Evolutionary conservation across 306 rosid genomes (phyloP).

Genomic region (Prunus mongolica): DNA sequence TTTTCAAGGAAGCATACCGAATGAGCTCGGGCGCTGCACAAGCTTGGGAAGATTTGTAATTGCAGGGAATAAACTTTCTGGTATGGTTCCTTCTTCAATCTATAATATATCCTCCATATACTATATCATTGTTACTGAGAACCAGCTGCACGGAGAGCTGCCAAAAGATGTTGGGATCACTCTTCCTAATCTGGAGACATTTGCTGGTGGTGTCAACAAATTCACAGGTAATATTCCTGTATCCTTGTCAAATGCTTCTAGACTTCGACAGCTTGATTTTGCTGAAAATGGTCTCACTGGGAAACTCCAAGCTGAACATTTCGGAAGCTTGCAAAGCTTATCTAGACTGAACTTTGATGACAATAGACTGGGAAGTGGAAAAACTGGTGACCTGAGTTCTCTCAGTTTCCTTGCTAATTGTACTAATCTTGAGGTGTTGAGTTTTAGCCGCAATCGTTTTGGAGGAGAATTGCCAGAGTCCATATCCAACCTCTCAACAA

Average conservation of each 20-base stretch:
- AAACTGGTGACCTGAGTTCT: conserved; percentile 22
- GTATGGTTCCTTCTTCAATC: conserved; percentile 33
- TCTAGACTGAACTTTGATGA: conserved; percentile 20
- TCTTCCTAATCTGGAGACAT: conserved; percentile 40
- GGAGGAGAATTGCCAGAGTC: conserved; percentile 33
- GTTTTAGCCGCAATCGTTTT: conserved; percentile 3
- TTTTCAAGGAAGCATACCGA: conserved; percentile 38
- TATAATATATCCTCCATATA: conserved; percentile 39
- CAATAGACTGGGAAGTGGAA: conserved; percentile 33
- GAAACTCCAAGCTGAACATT: conserved; percentile 23
- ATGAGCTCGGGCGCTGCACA: conserved; percentile 29
- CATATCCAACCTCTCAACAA: conserved; percentile 27
- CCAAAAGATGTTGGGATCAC: conserved; percentile 42
- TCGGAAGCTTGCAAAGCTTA: conserved; percentile 35
- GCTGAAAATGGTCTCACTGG: conserved; percentile 33
- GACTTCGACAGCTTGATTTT: conserved; percentile 36
- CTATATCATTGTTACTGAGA: conserved; percentile 26
- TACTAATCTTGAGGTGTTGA: conserved; percentile 22
- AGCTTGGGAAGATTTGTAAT: conserved; percentile 15
- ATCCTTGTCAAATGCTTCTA: conserved; percentile 43
- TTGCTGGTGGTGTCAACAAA: conserved; percentile 33
- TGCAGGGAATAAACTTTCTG: conserved; percentile 25
- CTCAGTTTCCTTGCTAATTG: conserved; percentile 27
- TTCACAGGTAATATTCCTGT: conserved; percentile 39
- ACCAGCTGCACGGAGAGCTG: conserved; percentile 38